These are phyloP conservation scores for Pyrenophora teres DNA, from an alignment of 2,329 filamentous ascomycete genomes.

Conservation along the genomic window DNA sequence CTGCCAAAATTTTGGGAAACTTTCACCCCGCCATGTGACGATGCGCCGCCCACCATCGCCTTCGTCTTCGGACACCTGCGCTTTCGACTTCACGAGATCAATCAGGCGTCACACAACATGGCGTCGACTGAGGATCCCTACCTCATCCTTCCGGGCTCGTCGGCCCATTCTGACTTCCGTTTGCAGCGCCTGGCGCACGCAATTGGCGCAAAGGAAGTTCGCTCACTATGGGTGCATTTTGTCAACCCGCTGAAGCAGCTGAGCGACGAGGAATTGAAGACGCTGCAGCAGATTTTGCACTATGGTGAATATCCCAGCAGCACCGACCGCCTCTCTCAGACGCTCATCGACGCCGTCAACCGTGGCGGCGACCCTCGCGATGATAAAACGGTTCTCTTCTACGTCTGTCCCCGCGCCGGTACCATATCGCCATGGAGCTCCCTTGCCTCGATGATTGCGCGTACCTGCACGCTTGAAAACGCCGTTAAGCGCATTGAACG, in stretches of 20 bases:
- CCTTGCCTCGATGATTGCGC: conserved; percentile 89
- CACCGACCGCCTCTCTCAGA: conserved; percentile 51
- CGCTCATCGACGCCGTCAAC: conserved; percentile 53
- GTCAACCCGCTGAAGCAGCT: conserved; percentile 51
- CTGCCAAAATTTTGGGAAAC: conserved; percentile 21
- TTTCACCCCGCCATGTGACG: conserved; percentile 16
- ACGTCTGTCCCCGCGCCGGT: conserved; percentile 77
- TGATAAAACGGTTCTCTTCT: conserved; percentile 63
- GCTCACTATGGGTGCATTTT: conserved; percentile 59
- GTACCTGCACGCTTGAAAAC: conserved; percentile 81
- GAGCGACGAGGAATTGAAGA: conserved; percentile 52
- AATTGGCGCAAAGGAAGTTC: conserved; percentile 54
- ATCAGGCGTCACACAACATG: conserved; percentile 30
- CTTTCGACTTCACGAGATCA: conserved; percentile 12
- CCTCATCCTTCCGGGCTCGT: conserved; percentile 56
- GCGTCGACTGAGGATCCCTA: conserved; percentile 44
- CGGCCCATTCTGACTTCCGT: conserved; percentile 61
- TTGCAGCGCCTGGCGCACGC: conserved; percentile 52
- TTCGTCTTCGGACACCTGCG: conserved; percentile 26
- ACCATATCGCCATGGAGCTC: conserved; percentile 96
- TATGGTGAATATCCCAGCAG: conserved; percentile 61
- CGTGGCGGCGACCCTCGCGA: conserved; percentile 58
- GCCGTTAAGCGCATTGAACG: conserved; percentile 81
- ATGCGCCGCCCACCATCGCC: conserved; percentile 8
- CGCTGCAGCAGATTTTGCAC: conserved; percentile 63